Evolutionary conservation across 805 yeast species (phyloP), one percentile per base, ranked within the genome.

Genomic region (Saccharomycopsis microspora): DNA sequence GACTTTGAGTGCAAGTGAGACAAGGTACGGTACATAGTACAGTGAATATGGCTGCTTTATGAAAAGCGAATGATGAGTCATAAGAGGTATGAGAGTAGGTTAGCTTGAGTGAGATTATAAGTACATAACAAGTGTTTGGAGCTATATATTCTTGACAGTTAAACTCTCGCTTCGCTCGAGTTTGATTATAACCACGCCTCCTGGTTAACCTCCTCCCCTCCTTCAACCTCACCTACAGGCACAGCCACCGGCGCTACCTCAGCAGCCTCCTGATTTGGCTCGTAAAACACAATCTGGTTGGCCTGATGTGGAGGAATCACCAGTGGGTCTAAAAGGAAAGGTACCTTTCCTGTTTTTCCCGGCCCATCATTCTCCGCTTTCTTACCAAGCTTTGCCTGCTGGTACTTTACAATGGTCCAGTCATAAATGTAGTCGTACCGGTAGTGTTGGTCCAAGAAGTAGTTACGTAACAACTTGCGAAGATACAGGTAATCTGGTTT

Each of bases 381-480:
- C 5, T 41, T 39, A 28, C 41, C 45, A 31, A 49, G 19, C 32
- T 75, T 75, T 55, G 76, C 76, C 58, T 75, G 69, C 56, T 75
- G 83, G 63, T 76, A 82, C 63, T 84, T 85, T 68, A 81, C 84
- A 53, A 88, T 77, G 32, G 96, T 90, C 98, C 98, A 90, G 67
- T 90, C 98, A 66, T 88, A 90, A 28, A 93, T 80, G 65, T 88
- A 90, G 67, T 90, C 97, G 64, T 89, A 90, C 57, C 82, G 80
- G 64, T 87, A 90, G 50, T 86, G 85, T 63, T 90, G 90, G 55
- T 90, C 78, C 54, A 85, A 72, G 62, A 87, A 87, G 58, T 93
- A 71, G 61, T 89, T 97, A 60, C 96, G 79, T 67, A 90, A 84
- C 49, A 90, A 71, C 63, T 86, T 82, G 60, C 97, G 83, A 64